phyloP scores from a whole-genome alignment of 2,329 filamentous ascomycete genomes.

The Graphium sp. region DNA sequence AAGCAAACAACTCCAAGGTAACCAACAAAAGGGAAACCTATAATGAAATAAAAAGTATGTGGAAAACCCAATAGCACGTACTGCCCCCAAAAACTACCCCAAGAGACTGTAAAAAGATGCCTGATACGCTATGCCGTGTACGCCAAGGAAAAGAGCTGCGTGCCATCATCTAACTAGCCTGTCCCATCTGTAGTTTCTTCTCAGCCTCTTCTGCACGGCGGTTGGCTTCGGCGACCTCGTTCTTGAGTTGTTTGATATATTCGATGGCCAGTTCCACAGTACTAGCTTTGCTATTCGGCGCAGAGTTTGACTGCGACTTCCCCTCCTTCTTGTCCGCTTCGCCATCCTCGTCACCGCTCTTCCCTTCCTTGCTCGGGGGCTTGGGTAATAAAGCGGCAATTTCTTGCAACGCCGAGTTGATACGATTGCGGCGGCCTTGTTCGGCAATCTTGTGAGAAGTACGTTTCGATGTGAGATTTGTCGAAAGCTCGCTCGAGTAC shows the following conservation, averaged over 20 bases:
- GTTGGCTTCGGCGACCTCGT: constrained; percentile 51
- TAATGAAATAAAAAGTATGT: no score
- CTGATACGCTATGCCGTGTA: no score
- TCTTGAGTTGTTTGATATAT: constrained; percentile 76
- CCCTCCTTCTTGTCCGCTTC: constrained; percentile 9
- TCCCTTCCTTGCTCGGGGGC: constrained; percentile 26
- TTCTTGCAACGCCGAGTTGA: constrained; percentile 84
- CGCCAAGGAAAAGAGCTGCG: no score
- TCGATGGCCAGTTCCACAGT: constrained; percentile 96
- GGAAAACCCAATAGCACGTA: no score
- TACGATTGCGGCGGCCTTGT: constrained; percentile 85
- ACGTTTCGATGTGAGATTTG: constrained; percentile 86
- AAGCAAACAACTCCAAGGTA: no score
- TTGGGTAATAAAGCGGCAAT: constrained; percentile 75
- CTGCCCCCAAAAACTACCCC: no score
- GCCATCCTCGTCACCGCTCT: constrained; percentile 25
- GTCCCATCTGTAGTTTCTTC: constrained; percentile 27
- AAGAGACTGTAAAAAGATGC: no score
- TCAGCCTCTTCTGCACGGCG: constrained; percentile 48
- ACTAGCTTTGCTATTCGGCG: constrained; percentile 79
- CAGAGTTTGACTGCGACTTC: constrained; percentile 26
- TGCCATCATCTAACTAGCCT: no score
- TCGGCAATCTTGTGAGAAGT: constrained; percentile 97
- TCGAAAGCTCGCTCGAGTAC: constrained; percentile 81
- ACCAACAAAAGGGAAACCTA: no score